Conservation (phyloP, 2,329 filamentous ascomycete genomes). For the Stagonosporopsis chrysanthemi region DNA sequence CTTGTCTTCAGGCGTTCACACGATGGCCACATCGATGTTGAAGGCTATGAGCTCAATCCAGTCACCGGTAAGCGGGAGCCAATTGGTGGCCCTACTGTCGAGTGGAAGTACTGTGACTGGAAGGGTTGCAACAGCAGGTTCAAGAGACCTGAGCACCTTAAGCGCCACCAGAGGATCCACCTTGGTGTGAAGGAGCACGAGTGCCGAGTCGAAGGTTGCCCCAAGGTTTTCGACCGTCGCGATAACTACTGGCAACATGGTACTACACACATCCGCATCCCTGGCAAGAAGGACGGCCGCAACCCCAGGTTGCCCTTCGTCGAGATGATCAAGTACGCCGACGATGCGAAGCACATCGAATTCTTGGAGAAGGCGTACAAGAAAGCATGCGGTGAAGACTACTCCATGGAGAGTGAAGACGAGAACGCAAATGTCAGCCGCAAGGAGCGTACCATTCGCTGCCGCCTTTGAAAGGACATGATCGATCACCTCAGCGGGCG, state of each 20-base stretch:
- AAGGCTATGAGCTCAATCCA: conserved; percentile 15
- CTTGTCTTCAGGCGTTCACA: conserved; percentile 16
- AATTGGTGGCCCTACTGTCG: conserved; percentile 17
- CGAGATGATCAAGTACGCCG: conserved; percentile 34
- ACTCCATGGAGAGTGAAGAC: conserved; percentile 23
- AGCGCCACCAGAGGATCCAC: conserved; percentile 41
- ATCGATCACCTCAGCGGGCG: conserved; percentile 9
- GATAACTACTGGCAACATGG: conserved; percentile 49
- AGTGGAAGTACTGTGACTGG: conserved; percentile 21
- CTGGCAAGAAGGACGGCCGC: conserved; percentile 38
- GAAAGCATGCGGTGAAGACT: conserved; percentile 26
- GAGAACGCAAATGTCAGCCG: conserved; percentile 1
- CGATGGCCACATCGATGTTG: conserved; percentile 19
- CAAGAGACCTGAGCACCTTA: conserved; percentile 41
- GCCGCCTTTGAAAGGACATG: conserved; percentile 10
- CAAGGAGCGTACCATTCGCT: conserved; percentile 10
- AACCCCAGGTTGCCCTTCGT: conserved; percentile 33
- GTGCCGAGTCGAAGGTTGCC: conserved; percentile 35
- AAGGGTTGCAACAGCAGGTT: conserved; percentile 26
- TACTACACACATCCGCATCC: conserved; percentile 38
- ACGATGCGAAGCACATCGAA: conserved; percentile 39
- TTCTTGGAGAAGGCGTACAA: conserved; percentile 37
- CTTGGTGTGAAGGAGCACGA: conserved; percentile 25
- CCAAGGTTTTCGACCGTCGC: conserved; percentile 40
- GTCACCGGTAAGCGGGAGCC: conserved; percentile 17